Base-by-base conservation (phyloP, 352 stramenopile genomes). In the Bremia lactucae region DNA sequence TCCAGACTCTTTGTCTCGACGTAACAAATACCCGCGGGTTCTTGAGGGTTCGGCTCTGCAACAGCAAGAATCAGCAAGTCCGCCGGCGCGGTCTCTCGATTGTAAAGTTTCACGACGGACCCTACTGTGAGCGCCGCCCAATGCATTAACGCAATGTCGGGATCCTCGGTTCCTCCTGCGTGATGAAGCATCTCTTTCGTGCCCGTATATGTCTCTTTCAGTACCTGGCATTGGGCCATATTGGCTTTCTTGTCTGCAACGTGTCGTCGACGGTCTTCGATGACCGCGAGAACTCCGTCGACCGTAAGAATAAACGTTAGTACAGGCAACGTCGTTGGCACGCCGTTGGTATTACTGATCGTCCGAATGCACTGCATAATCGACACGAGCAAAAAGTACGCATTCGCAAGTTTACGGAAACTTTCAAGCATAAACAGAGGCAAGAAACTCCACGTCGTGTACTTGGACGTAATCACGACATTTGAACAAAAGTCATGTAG, bases 331-430 rank as follows among this genome's bases (percentile, higher is more conserved):
- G 83, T 95, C 5, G 86, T 72, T 1, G 87, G 84, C 6, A 94
- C 46, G 0, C 73, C 66, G 46, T 60, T 59, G 5, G 87, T 95
- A 48, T 95, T 96, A 23, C 62, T 85, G 63, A 96, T 94, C 6
- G 34, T 50, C 16, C 57, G 65, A 46, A 95, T 76, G 15, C 55
- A 76, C 51, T 95, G 78, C 6, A 96, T 58, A 19, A 84, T 59
- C 5, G 81, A 93, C 10, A 97, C 81, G 13, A 96, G 59, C 6
- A 97, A 52, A 42, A 97, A 97, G 53, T 97, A 97, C 15, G 87
- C 73, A 49, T 97, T 97, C 33, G 88, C 88, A 35, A 96, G 61
- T 45, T 84, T 88, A 14, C 60, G 56, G 55, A 91, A 91, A 6
- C 61, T 77, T 49, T 96, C 83, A 51, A 87, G 57, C 36, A 96